Evolutionary conservation across 2,329 filamentous ascomycete genomes (phyloP).

Genomic region (Plectosphaerella plurivora): DNA sequence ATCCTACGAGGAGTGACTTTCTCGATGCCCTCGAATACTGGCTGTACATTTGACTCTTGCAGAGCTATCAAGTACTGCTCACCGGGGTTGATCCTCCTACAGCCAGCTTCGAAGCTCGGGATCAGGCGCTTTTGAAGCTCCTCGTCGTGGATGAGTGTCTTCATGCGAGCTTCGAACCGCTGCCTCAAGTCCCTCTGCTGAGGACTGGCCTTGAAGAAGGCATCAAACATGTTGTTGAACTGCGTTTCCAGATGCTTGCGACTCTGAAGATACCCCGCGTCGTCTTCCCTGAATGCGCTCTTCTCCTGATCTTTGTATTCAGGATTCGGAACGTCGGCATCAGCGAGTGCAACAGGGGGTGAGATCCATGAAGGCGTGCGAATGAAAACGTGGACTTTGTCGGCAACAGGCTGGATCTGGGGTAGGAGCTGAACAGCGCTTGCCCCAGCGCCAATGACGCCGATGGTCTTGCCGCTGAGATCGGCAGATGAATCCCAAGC

Average conservation of each 20-base stretch:
- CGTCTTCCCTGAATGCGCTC: conserved; percentile 5
- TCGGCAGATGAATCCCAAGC: conserved; percentile 36
- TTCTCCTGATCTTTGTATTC: conserved; percentile 4
- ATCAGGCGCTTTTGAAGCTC: conserved; percentile 13
- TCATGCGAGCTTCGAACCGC: conserved; percentile 12
- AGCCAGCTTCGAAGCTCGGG: conserved; percentile 16
- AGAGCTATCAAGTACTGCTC: conserved; percentile 34
- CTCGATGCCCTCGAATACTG: conserved; percentile 22
- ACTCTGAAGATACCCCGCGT: conserved; percentile 5
- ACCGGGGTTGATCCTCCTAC: conserved; percentile 26
- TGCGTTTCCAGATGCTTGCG: conserved; percentile 32
- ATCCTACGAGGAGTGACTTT: conserved; percentile 20
- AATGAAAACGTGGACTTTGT: conserved; percentile 21
- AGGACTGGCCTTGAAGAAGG: conserved; percentile 28
- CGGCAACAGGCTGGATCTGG: conserved; percentile 26
- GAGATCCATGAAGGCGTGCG: conserved; percentile 24
- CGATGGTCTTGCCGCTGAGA: conserved; percentile 27
- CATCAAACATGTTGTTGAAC: conserved; percentile 33
- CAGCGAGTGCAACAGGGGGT: not conserved
- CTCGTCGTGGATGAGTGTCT: conserved; percentile 8
- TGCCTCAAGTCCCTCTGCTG: conserved; percentile 10
- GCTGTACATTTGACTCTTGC: conserved; percentile 32
- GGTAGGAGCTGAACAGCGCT: conserved; percentile 37
- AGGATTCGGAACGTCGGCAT: too few species aligned
- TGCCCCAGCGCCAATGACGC: conserved; percentile 26